Evolutionary conservation across 2,329 filamentous ascomycete genomes (phyloP).

Genomic region (Cladosporium sp.): DNA sequence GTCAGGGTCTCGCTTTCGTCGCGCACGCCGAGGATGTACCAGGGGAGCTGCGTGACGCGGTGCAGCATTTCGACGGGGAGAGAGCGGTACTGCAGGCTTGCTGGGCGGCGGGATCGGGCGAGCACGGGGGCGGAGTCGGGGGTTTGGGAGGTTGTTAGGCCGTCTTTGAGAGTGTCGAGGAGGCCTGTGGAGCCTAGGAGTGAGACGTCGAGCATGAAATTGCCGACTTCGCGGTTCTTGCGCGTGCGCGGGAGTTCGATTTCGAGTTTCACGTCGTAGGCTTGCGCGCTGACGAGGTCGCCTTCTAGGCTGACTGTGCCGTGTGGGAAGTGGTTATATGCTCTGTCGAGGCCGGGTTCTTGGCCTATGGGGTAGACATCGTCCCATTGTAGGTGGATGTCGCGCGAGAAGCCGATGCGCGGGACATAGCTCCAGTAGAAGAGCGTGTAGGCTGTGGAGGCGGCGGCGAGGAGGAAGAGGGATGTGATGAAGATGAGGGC

Average conservation of each 20-base stretch:
- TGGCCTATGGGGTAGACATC: slow-evolving; percentile 35
- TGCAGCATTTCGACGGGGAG: slow-evolving; percentile 63
- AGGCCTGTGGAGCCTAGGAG: slow-evolving; percentile 49
- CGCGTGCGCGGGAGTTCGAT: slow-evolving; percentile 77
- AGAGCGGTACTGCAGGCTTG: slow-evolving; percentile 77
- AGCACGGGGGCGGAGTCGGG: slow-evolving; percentile 6
- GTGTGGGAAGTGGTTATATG: slow-evolving; percentile 44
- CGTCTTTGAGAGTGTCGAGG: slow-evolving; percentile 15
- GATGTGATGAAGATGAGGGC: slow-evolving; percentile 56
- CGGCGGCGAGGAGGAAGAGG: slow-evolving; percentile 57
- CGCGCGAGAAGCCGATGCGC: slow-evolving; percentile 61
- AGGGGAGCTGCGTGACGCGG: slow-evolving; percentile 64
- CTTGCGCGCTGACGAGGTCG: slow-evolving; percentile 68
- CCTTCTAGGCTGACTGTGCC: slow-evolving; percentile 49
- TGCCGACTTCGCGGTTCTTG: slow-evolving; percentile 73
- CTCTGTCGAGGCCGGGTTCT: background rate
- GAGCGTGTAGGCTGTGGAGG: slow-evolving; percentile 61
- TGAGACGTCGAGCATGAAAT: slow-evolving; percentile 89
- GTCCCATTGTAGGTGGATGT: slow-evolving; percentile 67
- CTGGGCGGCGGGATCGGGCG: slow-evolving; percentile 65
- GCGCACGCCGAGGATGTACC: slow-evolving; percentile 67
- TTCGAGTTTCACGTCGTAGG: slow-evolving; percentile 79
- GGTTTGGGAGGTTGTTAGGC: slow-evolving; percentile 13
- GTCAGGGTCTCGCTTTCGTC: slow-evolving; percentile 64
- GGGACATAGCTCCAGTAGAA: slow-evolving; percentile 72